phyloP scores from a whole-genome alignment of 805 yeast genomes.

The Lachancea dasiensis region DNA sequence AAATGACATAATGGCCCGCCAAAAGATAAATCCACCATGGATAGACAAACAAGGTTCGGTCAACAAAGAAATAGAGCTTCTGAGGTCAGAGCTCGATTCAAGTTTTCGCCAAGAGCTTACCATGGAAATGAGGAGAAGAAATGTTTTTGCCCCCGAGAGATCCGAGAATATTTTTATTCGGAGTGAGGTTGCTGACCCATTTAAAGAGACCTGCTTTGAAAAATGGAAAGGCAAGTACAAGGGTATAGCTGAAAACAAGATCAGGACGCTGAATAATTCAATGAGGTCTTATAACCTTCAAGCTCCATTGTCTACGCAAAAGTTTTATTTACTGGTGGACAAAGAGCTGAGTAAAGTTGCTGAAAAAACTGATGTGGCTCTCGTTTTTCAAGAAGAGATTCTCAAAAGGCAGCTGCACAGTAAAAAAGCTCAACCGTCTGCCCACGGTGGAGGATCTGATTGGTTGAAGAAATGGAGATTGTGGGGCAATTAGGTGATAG shows the following conservation, averaged over 20 bases:
- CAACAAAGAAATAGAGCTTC: conserved; percentile 39
- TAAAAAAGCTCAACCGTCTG: neutral
- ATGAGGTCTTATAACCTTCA: conserved; percentile 56
- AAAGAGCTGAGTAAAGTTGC: conserved; percentile 40
- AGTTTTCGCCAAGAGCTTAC: conserved; percentile 34
- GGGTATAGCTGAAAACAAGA: conserved; percentile 30
- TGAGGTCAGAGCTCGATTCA: conserved; percentile 41
- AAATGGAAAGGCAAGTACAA: conserved; percentile 37
- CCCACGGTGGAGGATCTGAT: neutral
- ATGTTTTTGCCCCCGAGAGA: neutral
- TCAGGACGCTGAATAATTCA: conserved; percentile 41
- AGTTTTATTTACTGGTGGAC: conserved; percentile 42
- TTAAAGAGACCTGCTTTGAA: conserved; percentile 15
- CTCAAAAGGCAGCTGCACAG: neutral
- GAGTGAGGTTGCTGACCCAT: conserved; percentile 8
- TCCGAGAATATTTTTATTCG: conserved; percentile 8
- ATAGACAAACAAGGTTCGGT: conserved; percentile 68
- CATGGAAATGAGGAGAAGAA: conserved; percentile 4
- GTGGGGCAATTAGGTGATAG: neutral
- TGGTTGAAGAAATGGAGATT: neutral
- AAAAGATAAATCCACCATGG: conserved; percentile 87
- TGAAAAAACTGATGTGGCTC: conserved; percentile 26
- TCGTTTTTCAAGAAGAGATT: conserved; percentile 9
- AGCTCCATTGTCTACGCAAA: conserved; percentile 57
- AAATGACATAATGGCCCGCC: conserved; percentile 68